Conservation (phyloP, 495 filamentous ascomycete genomes). For the Zalerion maritima region DNA sequence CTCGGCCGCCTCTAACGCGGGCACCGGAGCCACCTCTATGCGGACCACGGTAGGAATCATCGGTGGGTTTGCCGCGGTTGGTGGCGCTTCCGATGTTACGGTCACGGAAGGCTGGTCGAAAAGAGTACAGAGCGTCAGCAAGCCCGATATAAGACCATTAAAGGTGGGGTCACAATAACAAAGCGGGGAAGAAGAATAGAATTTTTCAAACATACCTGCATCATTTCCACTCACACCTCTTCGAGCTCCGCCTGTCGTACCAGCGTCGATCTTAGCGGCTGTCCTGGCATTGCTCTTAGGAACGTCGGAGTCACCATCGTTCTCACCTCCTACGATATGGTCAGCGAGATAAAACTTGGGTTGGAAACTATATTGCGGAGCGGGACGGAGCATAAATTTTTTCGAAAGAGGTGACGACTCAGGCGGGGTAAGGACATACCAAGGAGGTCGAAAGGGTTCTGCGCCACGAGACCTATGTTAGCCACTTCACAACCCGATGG, state of each 20-base stretch:
- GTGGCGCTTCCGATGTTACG: slow-evolving; percentile 63
- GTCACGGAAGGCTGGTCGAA: slow-evolving; percentile 74
- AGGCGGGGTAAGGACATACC: slow-evolving; percentile 42
- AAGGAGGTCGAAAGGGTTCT: slow-evolving; percentile 84
- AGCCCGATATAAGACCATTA: neutral
- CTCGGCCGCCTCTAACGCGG: slow-evolving; percentile 45
- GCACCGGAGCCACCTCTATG: slow-evolving; percentile 38
- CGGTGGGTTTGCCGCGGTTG: slow-evolving; percentile 71
- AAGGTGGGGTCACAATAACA: slow-evolving; percentile 1
- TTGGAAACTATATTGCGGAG: slow-evolving; percentile 16
- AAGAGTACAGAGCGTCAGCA: slow-evolving; percentile 4
- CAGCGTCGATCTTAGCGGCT: slow-evolving; percentile 66
- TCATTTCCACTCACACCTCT: slow-evolving; percentile 61
- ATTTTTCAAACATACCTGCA: slow-evolving; percentile 43
- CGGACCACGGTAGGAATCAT: slow-evolving; percentile 45
- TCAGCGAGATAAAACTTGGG: slow-evolving; percentile 13
- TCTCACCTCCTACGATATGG: slow-evolving; percentile 58
- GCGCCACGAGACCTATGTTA: slow-evolving; percentile 18
- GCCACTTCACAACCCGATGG: slow-evolving; percentile 7
- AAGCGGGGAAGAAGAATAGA: slow-evolving; percentile 1
- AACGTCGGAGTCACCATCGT: slow-evolving; percentile 69
- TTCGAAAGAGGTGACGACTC: slow-evolving; percentile 10
- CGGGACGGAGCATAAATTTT: slow-evolving; percentile 3
- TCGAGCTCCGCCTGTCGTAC: slow-evolving; percentile 36
- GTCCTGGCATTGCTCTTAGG: slow-evolving; percentile 69